A percentile compares a stretch with the other conserved stretches of the same genome.
Evolutionary conservation across 2,329 filamentous ascomycete genomes (phyloP).

Genomic region (Arthrocladium fulminans): DNA sequence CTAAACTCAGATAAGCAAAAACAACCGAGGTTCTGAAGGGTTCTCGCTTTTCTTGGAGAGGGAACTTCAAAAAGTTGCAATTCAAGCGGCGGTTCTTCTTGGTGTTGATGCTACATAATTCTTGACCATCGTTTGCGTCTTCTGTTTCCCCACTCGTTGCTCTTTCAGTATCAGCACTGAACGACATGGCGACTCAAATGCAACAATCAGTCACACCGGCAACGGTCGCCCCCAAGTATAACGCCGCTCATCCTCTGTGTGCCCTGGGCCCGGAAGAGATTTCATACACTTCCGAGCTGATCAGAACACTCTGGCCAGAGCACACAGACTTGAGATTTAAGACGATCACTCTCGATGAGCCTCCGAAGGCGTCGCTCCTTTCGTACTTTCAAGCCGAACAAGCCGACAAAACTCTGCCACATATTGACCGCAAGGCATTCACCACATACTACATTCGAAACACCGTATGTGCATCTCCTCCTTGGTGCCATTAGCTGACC

Average conservation of each 20-base stretch:
- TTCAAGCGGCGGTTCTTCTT: too few species aligned
- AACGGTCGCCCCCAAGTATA: constrained; percentile 12
- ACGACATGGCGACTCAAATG: constrained; percentile 14
- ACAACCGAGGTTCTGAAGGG: too few species aligned
- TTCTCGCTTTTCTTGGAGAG: too few species aligned
- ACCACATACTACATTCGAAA: constrained; percentile 43
- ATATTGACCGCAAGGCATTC: constrained; percentile 45
- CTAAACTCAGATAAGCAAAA: neutral
- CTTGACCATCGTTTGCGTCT: too few species aligned
- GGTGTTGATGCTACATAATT: too few species aligned
- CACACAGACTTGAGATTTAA: constrained; percentile 46
- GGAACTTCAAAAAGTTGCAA: too few species aligned
- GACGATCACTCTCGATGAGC: constrained; percentile 58
- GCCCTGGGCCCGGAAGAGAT: constrained; percentile 26
- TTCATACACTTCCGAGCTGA: constrained; percentile 20
- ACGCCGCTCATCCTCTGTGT: constrained; percentile 23
- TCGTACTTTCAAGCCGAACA: constrained; percentile 58
- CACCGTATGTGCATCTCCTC: constrained; percentile 32
- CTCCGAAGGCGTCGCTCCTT: constrained; percentile 49
- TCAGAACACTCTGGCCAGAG: constrained; percentile 24
- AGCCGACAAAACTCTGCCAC: constrained; percentile 39
- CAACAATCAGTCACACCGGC: constrained; percentile 16
- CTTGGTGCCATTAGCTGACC: constrained; percentile 2
- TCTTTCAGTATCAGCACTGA: neutral
- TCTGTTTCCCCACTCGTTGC: constrained; percentile 5